phyloP scores from a whole-genome alignment of 129 eudicot species.

The Saposhnikovia divaricata region DNA sequence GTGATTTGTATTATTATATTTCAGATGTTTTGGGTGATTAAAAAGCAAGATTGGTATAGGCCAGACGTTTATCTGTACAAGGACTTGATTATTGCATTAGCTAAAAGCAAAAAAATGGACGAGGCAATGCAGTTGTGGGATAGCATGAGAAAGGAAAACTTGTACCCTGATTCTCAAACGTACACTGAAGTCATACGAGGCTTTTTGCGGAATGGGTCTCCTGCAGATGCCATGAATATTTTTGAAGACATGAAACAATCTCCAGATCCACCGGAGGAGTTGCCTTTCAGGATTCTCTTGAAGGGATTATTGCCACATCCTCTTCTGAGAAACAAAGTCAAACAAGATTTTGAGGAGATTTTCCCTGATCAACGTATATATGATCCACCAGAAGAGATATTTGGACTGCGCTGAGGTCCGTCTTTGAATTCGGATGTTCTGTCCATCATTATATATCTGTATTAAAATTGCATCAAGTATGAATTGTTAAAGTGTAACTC shows the following conservation, averaged over 20 bases:
- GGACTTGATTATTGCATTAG: conserved; percentile 70
- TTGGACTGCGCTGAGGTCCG: conserved; percentile 73
- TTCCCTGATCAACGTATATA: conserved; percentile 75
- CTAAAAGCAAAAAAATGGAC: conserved; percentile 78
- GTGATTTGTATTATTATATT: conserved; percentile 5
- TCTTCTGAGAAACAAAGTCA: conserved; percentile 75
- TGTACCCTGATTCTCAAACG: conserved; percentile 83
- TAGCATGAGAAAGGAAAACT: conserved; percentile 68
- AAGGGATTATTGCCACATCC: conserved; percentile 97
- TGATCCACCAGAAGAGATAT: conserved; percentile 93
- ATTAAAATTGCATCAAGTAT: neutral
- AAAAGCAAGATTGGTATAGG: conserved; percentile 81
- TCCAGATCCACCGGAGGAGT: conserved; percentile 84
- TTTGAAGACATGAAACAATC: conserved; percentile 89
- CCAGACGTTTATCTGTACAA: conserved; percentile 73
- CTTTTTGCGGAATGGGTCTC: conserved; percentile 79
- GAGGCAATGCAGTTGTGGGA: conserved; percentile 84
- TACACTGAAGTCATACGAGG: conserved; percentile 87
- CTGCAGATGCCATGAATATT: conserved; percentile 90
- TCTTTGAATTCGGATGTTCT: neutral
- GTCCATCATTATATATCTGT: neutral
- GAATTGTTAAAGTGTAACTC: neutral
- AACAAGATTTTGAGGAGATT: conserved; percentile 91
- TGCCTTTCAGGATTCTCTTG: conserved; percentile 71
- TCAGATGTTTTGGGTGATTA: conserved; percentile 79